phyloP scores from a whole-genome alignment of 495 filamentous ascomycete genomes.

The Antarctomyces pellizariae region DNA sequence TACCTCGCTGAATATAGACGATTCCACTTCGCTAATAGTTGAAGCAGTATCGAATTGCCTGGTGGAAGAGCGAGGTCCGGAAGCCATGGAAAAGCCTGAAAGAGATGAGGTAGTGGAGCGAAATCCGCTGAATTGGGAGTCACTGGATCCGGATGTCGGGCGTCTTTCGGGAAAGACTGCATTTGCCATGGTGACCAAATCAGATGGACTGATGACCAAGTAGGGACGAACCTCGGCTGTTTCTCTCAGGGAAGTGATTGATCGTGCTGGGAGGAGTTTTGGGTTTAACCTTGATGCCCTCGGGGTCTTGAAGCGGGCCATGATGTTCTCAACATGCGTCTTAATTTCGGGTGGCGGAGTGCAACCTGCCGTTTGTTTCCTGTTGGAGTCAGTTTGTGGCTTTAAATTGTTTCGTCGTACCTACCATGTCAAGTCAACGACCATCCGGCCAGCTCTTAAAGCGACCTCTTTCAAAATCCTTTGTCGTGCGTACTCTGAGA shows the following conservation, averaged over 20 bases:
- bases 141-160: constrained; percentile 23
- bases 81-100: constrained; percentile 31
- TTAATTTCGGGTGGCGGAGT: constrained; percentile 42
- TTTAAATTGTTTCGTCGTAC: constrained; percentile 1
- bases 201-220: constrained; percentile 48
- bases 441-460: constrained; percentile 49
- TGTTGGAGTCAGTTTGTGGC: constrained; percentile 9
- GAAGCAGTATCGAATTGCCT: constrained; percentile 31
- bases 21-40: constrained; percentile 39
- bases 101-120: constrained; percentile 43
- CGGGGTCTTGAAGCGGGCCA: constrained; percentile 36
- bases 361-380: constrained; percentile 35
- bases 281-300: constrained; percentile 27
- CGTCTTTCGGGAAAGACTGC: constrained; percentile 43
- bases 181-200: constrained; percentile 45
- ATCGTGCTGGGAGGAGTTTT: constrained; percentile 38
- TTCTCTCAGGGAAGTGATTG: constrained; percentile 44
- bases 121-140: constrained; percentile 24
- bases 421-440: constrained; percentile 35
- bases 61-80: constrained; percentile 19
- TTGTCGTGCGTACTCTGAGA: constrained; percentile 71
- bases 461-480: constrained; percentile 72
- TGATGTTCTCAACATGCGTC: constrained; percentile 53
- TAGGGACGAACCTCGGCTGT: constrained; percentile 50
- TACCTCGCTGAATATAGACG: constrained; percentile 42